Base-by-base conservation (phyloP, 805 yeast species). In the Sugiyamaella americana region DNA sequence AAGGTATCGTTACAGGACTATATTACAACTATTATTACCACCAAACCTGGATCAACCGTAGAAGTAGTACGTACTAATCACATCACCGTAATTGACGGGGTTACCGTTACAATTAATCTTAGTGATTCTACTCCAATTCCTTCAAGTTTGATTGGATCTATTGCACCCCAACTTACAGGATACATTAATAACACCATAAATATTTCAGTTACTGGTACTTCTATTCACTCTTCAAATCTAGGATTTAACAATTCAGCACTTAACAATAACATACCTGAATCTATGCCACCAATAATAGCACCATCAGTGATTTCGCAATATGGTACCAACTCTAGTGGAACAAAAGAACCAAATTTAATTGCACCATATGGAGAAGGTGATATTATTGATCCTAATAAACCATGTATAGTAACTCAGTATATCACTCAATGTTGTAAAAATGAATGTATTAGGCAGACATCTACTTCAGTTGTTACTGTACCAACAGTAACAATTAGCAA, bases 401-500 rank as follows among this genome's bases (percentile, higher is more conserved):
- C 22, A 3, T 17, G 21, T n/a, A 24, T 21, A 3, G 38, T 47
- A 10, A 47, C 50, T 5, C 22, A 43, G 39, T 44, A 37, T 38
- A 41, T 47, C 17, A 44, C 47, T 4, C 37, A 43, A 26, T 47
- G 50, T 29, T 47, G 47, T 42, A n/a, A 43, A 18, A 36, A 18
- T n/a, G 26, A 17, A 26, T 47, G 50, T 39, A 36, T 26, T 13
- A 39, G 37, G 3, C 30, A 21, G 16, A 44, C 50, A 11, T 24
- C 50, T 4, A 40, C 34, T 3, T 38, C 26, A 5, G 39, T 40
- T 6, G 42, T 47, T 11, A 37, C 18, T 13, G 17, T 47, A 20
- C 50, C 50, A n/a, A 47, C 50, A 37, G 48, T 47, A 19, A 38
- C 50, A 16, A 40, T 43, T 17, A 44, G 43, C 13, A 34, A 23